phyloP scores from a whole-genome alignment of 1,284 basidiomycete genomes.

The Boletus hoseneyae region DNA sequence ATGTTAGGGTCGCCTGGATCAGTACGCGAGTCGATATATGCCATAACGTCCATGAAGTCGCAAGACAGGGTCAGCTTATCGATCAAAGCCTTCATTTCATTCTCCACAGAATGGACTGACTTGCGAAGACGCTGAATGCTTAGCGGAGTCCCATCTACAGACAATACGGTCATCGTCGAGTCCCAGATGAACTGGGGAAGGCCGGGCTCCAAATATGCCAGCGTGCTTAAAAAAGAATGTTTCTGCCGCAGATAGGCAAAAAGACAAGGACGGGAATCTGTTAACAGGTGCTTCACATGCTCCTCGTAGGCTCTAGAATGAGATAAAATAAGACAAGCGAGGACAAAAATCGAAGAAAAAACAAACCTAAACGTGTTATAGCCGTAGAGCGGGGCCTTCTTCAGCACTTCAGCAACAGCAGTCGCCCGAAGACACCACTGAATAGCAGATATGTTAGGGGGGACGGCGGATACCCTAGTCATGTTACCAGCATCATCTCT shows the following conservation, averaged over 20 bases:
- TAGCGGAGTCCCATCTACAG: neutral
- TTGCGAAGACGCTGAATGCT: neutral
- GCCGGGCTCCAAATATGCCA: conserved; percentile 1
- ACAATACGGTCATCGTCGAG: neutral
- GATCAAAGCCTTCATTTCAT: neutral
- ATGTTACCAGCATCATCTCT: conserved; percentile 1
- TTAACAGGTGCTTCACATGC: neutral
- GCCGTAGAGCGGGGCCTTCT: too few relatives aligned
- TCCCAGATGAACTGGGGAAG: conserved; percentile 12
- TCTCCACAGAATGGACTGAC: neutral
- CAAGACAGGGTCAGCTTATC: neutral
- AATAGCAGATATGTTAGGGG: neutral
- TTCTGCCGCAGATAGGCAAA: conserved; percentile 9
- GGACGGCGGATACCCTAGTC: neutral
- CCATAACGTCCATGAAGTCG: neutral
- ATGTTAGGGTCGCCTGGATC: neutral
- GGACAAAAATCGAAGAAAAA: too few relatives aligned
- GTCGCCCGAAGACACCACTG: too few relatives aligned
- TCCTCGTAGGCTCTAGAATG: neutral
- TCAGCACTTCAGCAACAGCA: too few relatives aligned
- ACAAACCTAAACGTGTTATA: too few relatives aligned
- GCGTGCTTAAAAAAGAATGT: neutral
- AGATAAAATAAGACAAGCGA: too few relatives aligned
- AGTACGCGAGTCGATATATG: conserved; percentile 2
- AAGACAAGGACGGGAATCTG: neutral